phyloP scores from a whole-genome alignment of 2,329 filamentous ascomycete genomes.

The Orbilia ellipsospora region DNA sequence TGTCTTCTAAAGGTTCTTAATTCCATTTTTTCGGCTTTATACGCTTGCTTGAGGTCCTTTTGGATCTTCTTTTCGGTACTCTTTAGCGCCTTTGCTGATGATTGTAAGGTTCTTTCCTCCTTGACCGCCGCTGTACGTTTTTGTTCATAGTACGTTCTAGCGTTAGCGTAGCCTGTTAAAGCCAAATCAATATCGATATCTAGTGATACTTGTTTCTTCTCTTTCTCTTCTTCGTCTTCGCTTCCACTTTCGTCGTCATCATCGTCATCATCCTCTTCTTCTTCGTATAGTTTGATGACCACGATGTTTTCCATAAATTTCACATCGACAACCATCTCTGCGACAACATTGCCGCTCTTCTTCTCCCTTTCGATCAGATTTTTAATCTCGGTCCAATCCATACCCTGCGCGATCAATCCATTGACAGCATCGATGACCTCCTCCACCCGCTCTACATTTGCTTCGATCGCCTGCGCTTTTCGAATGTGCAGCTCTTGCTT shows the following conservation, averaged over 20 bases:
- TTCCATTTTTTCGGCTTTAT: conserved; percentile 92
- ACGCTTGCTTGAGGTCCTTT: conserved; percentile 82
- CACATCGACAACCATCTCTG: conserved; percentile 85
- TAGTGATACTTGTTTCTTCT: conserved; percentile 66
- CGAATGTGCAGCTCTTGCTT: conserved; percentile 83
- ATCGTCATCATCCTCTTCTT: conserved; percentile 71
- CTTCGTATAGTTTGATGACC: conserved; percentile 80
- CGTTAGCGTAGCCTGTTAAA: conserved; percentile 87
- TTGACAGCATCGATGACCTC: conserved; percentile 94
- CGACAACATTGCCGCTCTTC: conserved; percentile 81
- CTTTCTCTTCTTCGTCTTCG: conserved; percentile 61
- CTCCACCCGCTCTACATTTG: conserved; percentile 88
- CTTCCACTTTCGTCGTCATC: conserved; percentile 66
- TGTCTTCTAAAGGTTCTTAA: conserved; percentile 83
- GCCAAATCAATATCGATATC: conserved; percentile 85
- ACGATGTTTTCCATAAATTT: conserved; percentile 91
- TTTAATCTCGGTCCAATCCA: conserved; percentile 96
- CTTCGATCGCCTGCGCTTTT: conserved; percentile 89
- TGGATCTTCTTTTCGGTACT: conserved; percentile 89
- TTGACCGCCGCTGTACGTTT: conserved; percentile 85
- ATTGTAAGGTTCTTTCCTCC: conserved; percentile 84
- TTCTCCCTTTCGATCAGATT: conserved; percentile 90
- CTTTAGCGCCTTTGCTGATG: conserved; percentile 84
- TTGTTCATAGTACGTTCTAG: conserved; percentile 90
- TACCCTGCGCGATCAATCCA: conserved; percentile 87